Evolutionary conservation across 2,329 filamentous ascomycete species (phyloP), one percentile per base, ranked within the genome.

Genomic region (Talaromyces sp.): DNA sequence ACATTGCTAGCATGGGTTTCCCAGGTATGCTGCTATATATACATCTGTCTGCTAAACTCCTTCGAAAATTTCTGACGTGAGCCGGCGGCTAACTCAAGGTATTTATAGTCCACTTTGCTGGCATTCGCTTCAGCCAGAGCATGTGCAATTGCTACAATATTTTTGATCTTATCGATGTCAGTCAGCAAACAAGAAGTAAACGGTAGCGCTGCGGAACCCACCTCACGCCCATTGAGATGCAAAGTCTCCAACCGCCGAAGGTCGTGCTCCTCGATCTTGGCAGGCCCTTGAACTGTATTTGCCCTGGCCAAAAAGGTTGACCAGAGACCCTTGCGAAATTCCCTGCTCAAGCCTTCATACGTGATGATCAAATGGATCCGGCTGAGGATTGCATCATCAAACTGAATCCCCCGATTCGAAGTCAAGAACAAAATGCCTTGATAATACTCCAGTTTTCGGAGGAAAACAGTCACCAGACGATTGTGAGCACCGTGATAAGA

Each of bases 401-500:
- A 70, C 14, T 65, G 52, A 6, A 64, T 60, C 11, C 68, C 60
- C 9, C 69, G 66, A 48, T 75, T 76, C 1, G 69, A 72, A 3
- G 71, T 77, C 7, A 76, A 61, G 52, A 75, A 70, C 16, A 76
- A 62, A 14, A 75, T 66, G 20, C 74, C 74, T 29, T 65, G 33
- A 51, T 70, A 75, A 56, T 74, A 74, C 41, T 75, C 72, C 0
- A 75, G 64, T 16, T 65, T 65, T 14, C 72, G 66, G n/a, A 75
- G 63, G 47, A 75, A 75, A 19, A 74, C 64, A 17, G 56, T 63
- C n/a, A 66, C 62, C 2, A 68, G 55, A 9, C 52, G 58, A 61
- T 71, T 64, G 13, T 65, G 51, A n/a, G 20, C 43, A 52, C 70
- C 65, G 8, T 74, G 54, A 22, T 49, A 33, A n/a, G 35, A 32